A percentile compares a stretch with the other conserved stretches of the same genome.
phyloP scores from a whole-genome alignment of 108 stramenopile genomes.

The Cyclotella choctawhatcheeana region DNA sequence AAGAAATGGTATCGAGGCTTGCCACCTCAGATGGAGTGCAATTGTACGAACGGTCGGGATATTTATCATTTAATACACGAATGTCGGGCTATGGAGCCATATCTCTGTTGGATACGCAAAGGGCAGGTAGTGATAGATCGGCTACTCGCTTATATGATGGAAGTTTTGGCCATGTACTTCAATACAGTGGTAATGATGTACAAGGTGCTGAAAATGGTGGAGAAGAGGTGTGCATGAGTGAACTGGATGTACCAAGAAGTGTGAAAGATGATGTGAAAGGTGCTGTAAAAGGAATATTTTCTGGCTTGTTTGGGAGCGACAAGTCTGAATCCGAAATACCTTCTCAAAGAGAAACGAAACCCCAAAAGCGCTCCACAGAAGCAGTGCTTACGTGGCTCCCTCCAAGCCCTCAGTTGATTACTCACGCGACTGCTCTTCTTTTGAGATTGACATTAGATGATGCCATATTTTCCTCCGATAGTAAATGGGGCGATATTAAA shows the following conservation, averaged over 20 bases:
- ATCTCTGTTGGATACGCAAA: slow-evolving; percentile 75
- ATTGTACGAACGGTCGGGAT: slow-evolving; percentile 71
- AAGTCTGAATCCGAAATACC: background rate
- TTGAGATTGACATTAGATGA: slow-evolving; percentile 80
- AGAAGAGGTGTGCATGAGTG: slow-evolving; percentile 34
- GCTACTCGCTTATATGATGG: slow-evolving; percentile 76
- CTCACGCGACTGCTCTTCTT: slow-evolving; percentile 75
- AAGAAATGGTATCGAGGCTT: slow-evolving; percentile 82
- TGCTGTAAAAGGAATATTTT: slow-evolving; percentile 46
- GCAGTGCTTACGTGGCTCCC: slow-evolving; percentile 86
- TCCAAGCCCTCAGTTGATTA: slow-evolving; percentile 71
- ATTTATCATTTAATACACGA: slow-evolving; percentile 70
- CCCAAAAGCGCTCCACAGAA: slow-evolving; percentile 56
- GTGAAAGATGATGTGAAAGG: slow-evolving; percentile 44
- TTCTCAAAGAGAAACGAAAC: slow-evolving; percentile 15
- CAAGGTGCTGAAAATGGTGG: slow-evolving; percentile 35
- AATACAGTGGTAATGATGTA: slow-evolving; percentile 70
- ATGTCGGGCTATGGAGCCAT: slow-evolving; percentile 79
- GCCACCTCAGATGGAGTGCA: slow-evolving; percentile 70
- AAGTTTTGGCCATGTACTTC: slow-evolving; percentile 63
- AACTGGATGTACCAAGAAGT: slow-evolving; percentile 36
- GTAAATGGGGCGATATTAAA: slow-evolving; percentile 70
- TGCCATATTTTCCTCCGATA: slow-evolving; percentile 59
- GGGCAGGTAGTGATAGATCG: slow-evolving; percentile 66
- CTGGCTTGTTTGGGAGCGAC: slow-evolving; percentile 41